These are phyloP conservation scores for Potentilla sterilis DNA, from an alignment of 306 rosid species.

Conservation along the genomic window DNA sequence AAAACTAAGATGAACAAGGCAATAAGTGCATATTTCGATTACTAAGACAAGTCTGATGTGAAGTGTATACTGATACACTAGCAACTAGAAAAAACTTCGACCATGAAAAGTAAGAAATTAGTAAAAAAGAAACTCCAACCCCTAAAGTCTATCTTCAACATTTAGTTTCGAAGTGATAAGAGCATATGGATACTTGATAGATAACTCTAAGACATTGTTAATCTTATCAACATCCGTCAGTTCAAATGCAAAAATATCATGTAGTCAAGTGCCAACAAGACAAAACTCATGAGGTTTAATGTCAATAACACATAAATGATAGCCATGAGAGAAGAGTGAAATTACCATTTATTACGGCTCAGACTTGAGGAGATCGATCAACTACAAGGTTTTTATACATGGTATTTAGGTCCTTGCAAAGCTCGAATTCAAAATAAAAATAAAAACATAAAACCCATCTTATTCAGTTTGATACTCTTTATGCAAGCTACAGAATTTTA, in stretches of 20 bases:
- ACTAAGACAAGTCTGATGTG: not conserved
- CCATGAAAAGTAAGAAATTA: not conserved
- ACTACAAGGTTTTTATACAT: constrained; percentile 64
- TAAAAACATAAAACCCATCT: constrained; percentile 22
- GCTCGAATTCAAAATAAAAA: not conserved
- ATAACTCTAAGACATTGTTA: not conserved
- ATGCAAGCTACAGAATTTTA: constrained; percentile 10
- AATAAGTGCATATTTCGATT: no score
- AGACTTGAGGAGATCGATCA: constrained; percentile 64
- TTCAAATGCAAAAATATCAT: not conserved
- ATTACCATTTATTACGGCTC: constrained; percentile 42
- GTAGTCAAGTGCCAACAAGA: not conserved
- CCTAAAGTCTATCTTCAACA: not conserved
- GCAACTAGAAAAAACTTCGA: not conserved
- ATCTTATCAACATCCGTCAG: not conserved
- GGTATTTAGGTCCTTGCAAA: constrained; percentile 62
- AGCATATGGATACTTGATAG: not conserved
- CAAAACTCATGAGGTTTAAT: not conserved
- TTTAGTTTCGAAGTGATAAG: not conserved
- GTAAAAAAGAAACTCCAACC: not conserved
- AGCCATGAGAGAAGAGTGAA: not conserved
- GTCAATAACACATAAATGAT: not conserved
- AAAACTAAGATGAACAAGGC: no score
- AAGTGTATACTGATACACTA: not conserved
- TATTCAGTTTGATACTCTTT: not conserved